Evolutionary conservation across 2,329 filamentous ascomycete species (phyloP).

Genomic region (Alternaria metachromatica): DNA sequence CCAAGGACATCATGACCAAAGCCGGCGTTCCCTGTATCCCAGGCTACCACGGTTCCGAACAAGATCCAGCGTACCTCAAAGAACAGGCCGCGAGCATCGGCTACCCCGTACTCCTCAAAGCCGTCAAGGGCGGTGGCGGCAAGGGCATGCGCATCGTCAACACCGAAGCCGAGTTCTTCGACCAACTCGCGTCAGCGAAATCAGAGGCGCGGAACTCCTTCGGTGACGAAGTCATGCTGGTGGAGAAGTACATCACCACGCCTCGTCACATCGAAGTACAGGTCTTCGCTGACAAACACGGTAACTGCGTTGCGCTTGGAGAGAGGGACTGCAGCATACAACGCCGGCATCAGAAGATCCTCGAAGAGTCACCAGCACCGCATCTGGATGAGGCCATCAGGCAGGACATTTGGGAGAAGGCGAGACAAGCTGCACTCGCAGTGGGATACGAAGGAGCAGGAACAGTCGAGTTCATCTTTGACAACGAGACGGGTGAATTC

Average conservation of each 20-base stretch:
- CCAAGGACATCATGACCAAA: constrained; percentile 94
- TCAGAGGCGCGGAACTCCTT: constrained; percentile 70
- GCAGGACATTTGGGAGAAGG: constrained; percentile 71
- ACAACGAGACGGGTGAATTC: constrained; percentile 70
- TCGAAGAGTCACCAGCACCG: constrained; percentile 71
- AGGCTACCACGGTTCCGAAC: constrained; percentile 89
- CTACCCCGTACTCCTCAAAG: constrained; percentile 70
- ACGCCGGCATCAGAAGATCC: constrained; percentile 69
- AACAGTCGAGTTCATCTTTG: constrained; percentile 73
- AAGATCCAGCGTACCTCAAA: constrained; percentile 69
- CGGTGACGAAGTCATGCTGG: constrained; percentile 70
- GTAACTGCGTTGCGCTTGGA: constrained; percentile 68
- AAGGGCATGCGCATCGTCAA: constrained; percentile 74
- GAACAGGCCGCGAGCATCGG: constrained; percentile 75
- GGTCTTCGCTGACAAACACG: constrained; percentile 70
- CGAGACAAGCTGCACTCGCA: constrained; percentile 66
- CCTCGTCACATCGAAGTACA: constrained; percentile 72
- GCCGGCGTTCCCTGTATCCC: constrained; percentile 97
- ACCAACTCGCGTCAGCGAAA: constrained; percentile 68
- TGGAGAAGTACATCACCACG: constrained; percentile 72
- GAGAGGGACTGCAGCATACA: constrained; percentile 73
- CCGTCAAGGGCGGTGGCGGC: constrained; percentile 69
- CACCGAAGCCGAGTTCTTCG: constrained; percentile 63
- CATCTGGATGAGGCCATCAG: constrained; percentile 65
- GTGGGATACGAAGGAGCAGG: constrained; percentile 71